A percentile compares a stretch with the other conserved stretches of the same genome.
Conservation (phyloP, 108 stramenopile genomes). For the Stephanodiscus minutulus region DNA sequence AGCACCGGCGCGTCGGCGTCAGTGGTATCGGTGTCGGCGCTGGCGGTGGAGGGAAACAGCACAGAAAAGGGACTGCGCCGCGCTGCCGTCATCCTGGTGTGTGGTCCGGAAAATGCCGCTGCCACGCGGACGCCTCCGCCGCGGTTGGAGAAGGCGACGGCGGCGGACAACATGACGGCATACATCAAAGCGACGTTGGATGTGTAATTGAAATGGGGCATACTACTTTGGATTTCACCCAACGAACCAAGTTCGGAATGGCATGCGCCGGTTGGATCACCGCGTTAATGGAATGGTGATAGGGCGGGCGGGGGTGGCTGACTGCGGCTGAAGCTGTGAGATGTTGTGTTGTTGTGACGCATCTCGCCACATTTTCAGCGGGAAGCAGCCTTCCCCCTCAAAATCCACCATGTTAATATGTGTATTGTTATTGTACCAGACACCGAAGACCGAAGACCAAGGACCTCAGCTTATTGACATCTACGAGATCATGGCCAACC, state of each 20-base stretch:
- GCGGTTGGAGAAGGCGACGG: slow-evolving; percentile 3
- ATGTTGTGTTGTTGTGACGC: too few species aligned
- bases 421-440: too few species aligned
- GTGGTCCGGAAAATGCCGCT: background rate
- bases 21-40: background rate
- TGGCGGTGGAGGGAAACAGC: background rate
- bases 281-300: too few species aligned
- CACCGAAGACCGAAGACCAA: too few species aligned
- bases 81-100: background rate
- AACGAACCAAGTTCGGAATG: background rate
- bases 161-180: slow-evolving; percentile 1
- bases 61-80: background rate
- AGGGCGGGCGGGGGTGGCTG: too few species aligned
- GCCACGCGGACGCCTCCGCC: slow-evolving; percentile 3
- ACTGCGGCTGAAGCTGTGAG: too few species aligned
- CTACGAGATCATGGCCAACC: background rate
- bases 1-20: background rate
- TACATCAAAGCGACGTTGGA: background rate
- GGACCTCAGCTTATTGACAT: background rate
- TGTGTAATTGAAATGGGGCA: background rate
- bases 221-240: slow-evolving; percentile 1
- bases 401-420: too few species aligned
- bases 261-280: too few species aligned
- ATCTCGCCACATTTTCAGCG: background rate
- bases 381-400: too few species aligned